Evolutionary conservation across 768 basidiomycete species (phyloP).

Genomic region (Lactarius tabidus): DNA sequence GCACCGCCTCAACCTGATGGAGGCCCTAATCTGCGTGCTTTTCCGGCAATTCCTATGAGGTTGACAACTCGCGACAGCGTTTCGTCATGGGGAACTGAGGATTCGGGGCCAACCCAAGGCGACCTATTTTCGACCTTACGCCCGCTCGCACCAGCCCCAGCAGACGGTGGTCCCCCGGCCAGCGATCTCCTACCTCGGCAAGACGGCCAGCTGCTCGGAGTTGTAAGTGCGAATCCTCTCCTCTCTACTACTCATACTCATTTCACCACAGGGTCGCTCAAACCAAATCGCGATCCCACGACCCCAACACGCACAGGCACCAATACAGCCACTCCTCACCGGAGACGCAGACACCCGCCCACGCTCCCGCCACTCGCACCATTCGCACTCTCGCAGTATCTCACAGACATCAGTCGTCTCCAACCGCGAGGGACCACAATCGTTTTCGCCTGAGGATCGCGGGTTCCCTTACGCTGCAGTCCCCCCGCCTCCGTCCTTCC

Average conservation of each 20-base stretch:
- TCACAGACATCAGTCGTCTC: slow-evolving; percentile 9
- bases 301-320: slow-evolving; percentile 8
- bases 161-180: neutral
- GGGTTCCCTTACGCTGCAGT: slow-evolving; percentile 17
- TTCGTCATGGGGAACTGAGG: slow-evolving; percentile 19
- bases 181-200: slow-evolving; percentile 8
- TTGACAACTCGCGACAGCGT: slow-evolving; percentile 13
- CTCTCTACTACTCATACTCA: neutral
- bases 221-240: slow-evolving; percentile 4
- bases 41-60: neutral
- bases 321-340: neutral
- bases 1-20: neutral
- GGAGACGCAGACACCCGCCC: slow-evolving; percentile 8
- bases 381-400: slow-evolving; percentile 2
- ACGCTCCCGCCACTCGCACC: slow-evolving; percentile 5
- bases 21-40: neutral
- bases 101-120: neutral
- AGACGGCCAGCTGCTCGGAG: slow-evolving; percentile 23
- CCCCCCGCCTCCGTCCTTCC: neutral
- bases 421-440: neutral
- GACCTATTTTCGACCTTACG: slow-evolving; percentile 16
- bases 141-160: slow-evolving; percentile 4
- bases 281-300: slow-evolving; percentile 14
- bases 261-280: slow-evolving; percentile 8
- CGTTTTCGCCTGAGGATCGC: slow-evolving; percentile 7